Conservation (phyloP, 2,329 filamentous ascomycete species). For the Botrytis fabae region DNA sequence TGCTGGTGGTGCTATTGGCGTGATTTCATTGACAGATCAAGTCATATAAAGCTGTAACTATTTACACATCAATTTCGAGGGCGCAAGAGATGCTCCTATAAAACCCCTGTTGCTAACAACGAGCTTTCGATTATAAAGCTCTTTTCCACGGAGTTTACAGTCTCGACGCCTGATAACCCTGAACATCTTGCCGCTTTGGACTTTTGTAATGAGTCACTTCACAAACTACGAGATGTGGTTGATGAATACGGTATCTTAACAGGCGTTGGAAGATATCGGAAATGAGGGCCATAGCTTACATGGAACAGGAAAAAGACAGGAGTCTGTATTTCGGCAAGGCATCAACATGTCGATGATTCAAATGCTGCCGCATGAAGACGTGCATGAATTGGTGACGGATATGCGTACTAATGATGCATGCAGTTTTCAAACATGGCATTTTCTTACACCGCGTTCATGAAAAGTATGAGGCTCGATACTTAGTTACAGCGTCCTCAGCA, state of each 20-base stretch:
- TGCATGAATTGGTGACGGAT: background rate
- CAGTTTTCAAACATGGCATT: background rate
- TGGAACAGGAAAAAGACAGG: background rate
- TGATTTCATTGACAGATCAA: background rate
- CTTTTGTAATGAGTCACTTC: background rate
- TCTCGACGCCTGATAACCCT: background rate
- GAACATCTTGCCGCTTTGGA: background rate
- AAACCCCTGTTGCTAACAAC: background rate
- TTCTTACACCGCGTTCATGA: background rate
- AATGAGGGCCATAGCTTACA: background rate
- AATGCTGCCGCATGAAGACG: background rate
- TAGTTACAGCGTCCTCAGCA: background rate
- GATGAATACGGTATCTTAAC: background rate
- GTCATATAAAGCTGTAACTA: constrained; percentile 11
- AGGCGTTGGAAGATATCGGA: background rate
- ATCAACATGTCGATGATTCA: background rate
- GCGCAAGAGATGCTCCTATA: background rate
- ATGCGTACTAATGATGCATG: background rate
- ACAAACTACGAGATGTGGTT: background rate
- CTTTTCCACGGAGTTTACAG: background rate
- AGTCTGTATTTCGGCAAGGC: background rate
- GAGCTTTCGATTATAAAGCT: background rate
- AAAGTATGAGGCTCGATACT: background rate
- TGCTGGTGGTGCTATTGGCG: background rate
- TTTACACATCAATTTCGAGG: background rate